Evolutionary conservation across 2,329 filamentous ascomycete species (phyloP).

Genomic region (Claviceps paspali): DNA sequence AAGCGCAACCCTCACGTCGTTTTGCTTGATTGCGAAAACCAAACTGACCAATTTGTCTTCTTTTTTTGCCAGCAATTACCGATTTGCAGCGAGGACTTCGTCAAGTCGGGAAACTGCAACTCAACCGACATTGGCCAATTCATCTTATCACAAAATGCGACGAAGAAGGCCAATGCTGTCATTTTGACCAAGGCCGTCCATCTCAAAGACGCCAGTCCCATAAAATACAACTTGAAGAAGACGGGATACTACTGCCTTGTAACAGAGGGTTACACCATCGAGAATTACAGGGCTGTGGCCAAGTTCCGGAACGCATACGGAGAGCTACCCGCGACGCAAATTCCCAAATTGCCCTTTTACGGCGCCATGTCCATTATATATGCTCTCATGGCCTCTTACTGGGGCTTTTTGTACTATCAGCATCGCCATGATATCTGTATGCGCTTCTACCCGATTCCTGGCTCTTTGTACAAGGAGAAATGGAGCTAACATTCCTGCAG

Average conservation of each 20-base stretch:
- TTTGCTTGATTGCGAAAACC: background rate
- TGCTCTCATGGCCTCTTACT: conserved; percentile 67
- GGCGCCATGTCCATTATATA: conserved; percentile 89
- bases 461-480: too few relatives aligned
- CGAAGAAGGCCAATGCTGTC: conserved; percentile 50
- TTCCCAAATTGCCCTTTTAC: conserved; percentile 94
- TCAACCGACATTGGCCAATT: conserved; percentile 69
- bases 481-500: conserved; percentile 21
- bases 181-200: conserved; percentile 73
- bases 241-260: conserved; percentile 95
- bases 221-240: conserved; percentile 74
- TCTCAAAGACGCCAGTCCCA: conserved; percentile 55
- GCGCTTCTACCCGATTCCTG: too few relatives aligned
- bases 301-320: conserved; percentile 95
- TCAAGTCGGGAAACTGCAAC: conserved; percentile 58
- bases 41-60: background rate
- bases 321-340: conserved; percentile 87
- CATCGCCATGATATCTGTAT: conserved; percentile 79
- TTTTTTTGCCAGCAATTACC: conserved; percentile 19
- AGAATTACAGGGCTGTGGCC: conserved; percentile 63
- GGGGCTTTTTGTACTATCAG: conserved; percentile 91
- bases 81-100: conserved; percentile 62
- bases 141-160: conserved; percentile 64
- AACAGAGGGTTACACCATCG: conserved; percentile 52
- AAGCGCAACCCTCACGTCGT: conserved; percentile 27